phyloP scores from a whole-genome alignment of 2,329 filamentous ascomycete species.

The Cryoendolithus antarcticus region DNA sequence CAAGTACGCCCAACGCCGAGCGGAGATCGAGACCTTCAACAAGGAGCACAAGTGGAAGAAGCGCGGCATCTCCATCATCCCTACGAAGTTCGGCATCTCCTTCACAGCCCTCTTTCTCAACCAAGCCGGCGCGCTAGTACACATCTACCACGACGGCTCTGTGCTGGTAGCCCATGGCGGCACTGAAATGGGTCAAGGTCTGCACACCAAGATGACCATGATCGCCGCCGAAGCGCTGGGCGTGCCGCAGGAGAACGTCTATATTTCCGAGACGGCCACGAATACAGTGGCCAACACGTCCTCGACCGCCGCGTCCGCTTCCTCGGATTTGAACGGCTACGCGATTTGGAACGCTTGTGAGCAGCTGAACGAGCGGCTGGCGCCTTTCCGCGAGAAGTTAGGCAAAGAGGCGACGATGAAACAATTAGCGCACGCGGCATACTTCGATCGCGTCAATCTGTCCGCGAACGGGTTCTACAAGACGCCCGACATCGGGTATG shows the following conservation, averaged over 20 bases:
- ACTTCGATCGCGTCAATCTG: slow-evolving; percentile 95
- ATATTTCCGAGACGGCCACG: slow-evolving; percentile 88
- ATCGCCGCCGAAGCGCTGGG: slow-evolving; percentile 82
- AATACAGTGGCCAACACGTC: slow-evolving; percentile 94
- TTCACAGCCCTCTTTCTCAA: slow-evolving; percentile 95
- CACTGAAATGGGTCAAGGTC: slow-evolving; percentile 94
- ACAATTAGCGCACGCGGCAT: slow-evolving; percentile 77
- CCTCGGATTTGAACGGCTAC: slow-evolving; percentile 90
- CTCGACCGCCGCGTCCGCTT: slow-evolving; percentile 84
- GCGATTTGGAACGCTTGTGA: slow-evolving; percentile 87
- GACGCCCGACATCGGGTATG: slow-evolving; percentile 92
- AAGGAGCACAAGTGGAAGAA: slow-evolving; percentile 86
- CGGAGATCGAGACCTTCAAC: slow-evolving; percentile 70
- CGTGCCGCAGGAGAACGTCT: slow-evolving; percentile 68
- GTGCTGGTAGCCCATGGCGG: slow-evolving; percentile 89
- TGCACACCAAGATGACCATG: slow-evolving; percentile 95
- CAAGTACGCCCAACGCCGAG: slow-evolving; percentile 55
- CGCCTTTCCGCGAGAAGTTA: slow-evolving; percentile 74
- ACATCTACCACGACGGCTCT: slow-evolving; percentile 93
- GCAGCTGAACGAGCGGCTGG: slow-evolving; percentile 76
- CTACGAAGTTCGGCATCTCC: slow-evolving; percentile 96
- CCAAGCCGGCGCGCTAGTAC: slow-evolving; percentile 86
- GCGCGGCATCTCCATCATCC: slow-evolving; percentile 72
- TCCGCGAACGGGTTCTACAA: slow-evolving; percentile 95
- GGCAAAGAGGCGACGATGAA: slow-evolving; percentile 72